Conservation (phyloP, 2,329 filamentous ascomycete species). For the Xylariaceae sp. region DNA sequence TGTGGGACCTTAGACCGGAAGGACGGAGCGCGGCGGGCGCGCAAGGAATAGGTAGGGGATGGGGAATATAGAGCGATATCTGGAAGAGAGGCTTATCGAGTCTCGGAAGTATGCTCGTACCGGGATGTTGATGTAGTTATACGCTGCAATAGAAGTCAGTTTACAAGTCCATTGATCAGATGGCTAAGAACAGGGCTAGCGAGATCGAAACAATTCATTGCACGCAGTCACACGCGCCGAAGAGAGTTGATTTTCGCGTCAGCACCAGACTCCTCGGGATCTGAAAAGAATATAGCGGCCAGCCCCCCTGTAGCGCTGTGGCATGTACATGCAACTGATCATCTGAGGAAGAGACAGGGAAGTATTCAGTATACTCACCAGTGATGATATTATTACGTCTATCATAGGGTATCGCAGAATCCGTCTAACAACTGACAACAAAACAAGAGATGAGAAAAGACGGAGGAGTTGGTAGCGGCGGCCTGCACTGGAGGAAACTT, state of each 20-base stretch:
- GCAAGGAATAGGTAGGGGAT: not conserved
- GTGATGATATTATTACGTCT: constrained; percentile 30
- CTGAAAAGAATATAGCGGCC: constrained; percentile 2
- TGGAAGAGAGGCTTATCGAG: constrained; percentile 5
- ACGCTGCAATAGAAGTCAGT: constrained; percentile 9
- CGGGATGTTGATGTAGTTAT: constrained; percentile 2
- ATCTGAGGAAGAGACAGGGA: not conserved
- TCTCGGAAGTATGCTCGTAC: constrained; percentile 8
- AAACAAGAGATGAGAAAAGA: constrained; percentile 21
- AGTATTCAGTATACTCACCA: constrained; percentile 28
- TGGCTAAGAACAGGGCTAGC: not conserved
- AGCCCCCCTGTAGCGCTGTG: not conserved
- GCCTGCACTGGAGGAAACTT: too few species aligned
- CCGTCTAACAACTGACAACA: constrained; percentile 29
- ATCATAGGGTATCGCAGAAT: constrained; percentile 34
- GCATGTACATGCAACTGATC: not conserved
- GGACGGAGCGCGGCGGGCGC: not conserved
- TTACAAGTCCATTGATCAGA: not conserved
- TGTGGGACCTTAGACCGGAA: constrained; percentile 8
- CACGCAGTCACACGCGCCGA: not conserved
- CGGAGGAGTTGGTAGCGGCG: not conserved
- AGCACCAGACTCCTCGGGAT: not conserved
- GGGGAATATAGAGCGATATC: not conserved
- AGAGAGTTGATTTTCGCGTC: not conserved
- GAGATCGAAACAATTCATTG: not conserved